Percentiles rank a stretch among this genome's conserved stretches.
phyloP scores from a whole-genome alignment of 805 yeast genomes.

The Ogataea nonfermentans region DNA sequence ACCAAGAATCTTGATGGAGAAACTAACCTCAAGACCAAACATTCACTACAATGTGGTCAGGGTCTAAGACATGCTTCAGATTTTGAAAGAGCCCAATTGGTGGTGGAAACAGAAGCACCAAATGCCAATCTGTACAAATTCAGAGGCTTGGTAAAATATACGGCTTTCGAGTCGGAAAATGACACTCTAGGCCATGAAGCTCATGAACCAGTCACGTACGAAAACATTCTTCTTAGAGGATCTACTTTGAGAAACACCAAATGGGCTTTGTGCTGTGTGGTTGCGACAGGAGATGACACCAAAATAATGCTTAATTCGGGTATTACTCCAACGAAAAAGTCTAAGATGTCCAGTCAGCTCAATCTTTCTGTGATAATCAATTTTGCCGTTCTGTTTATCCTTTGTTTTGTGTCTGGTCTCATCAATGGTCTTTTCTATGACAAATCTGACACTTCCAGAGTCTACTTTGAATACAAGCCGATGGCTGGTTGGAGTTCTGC shows the following conservation, averaged over 20 bases:
- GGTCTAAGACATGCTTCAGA: constrained; percentile 56
- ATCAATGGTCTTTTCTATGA: constrained; percentile 65
- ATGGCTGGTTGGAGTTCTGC: constrained; percentile 55
- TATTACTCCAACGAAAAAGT: constrained; percentile 69
- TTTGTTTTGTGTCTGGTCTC: constrained; percentile 69
- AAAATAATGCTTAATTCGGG: constrained; percentile 80
- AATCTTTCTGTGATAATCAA: constrained; percentile 66
- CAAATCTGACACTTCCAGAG: constrained; percentile 42
- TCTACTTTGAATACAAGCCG: constrained; percentile 60
- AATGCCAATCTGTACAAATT: constrained; percentile 60
- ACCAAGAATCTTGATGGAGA: constrained; percentile 75
- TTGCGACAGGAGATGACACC: constrained; percentile 75
- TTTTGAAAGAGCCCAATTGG: constrained; percentile 53
- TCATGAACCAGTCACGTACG: constrained; percentile 58
- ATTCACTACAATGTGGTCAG: constrained; percentile 52
- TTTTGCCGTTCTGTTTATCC: constrained; percentile 55
- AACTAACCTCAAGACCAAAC: constrained; percentile 64
- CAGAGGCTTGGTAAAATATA: constrained; percentile 63
- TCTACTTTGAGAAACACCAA: constrained; percentile 69
- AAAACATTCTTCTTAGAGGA: constrained; percentile 70
- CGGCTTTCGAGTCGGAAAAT: constrained; percentile 34
- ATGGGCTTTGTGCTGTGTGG: constrained; percentile 72
- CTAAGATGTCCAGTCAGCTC: constrained; percentile 62
- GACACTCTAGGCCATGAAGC: constrained; percentile 31
- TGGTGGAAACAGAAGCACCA: constrained; percentile 74